Evolutionary conservation across 2,329 filamentous ascomycete genomes (phyloP).

Genomic region (Chalaropsis ovoidea): DNA sequence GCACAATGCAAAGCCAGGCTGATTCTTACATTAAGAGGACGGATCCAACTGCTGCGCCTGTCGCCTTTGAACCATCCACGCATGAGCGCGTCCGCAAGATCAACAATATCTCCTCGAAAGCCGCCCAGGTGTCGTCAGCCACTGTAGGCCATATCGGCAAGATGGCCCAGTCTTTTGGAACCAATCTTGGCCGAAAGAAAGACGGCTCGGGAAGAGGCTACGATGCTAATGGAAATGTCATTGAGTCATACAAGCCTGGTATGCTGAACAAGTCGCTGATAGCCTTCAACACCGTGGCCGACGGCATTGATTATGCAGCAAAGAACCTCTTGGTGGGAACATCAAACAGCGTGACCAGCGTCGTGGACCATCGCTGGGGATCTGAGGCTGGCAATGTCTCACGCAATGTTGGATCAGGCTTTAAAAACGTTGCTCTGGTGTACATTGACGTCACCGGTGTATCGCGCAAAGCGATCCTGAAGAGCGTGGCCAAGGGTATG

Average conservation of each 20-base stretch:
- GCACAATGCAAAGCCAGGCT: constrained; percentile 65
- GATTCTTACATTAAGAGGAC: constrained; percentile 71
- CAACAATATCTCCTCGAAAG: constrained; percentile 70
- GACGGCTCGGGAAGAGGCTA: constrained; percentile 48
- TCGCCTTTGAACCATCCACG: constrained; percentile 78
- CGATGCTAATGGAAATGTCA: constrained; percentile 58
- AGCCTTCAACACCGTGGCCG: constrained; percentile 87
- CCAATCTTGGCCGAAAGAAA: constrained; percentile 51
- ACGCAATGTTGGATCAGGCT: constrained; percentile 64
- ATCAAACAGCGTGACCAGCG: constrained; percentile 67
- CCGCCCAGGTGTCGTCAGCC: constrained; percentile 69
- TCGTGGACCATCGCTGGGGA: constrained; percentile 85
- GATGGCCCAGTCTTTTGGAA: constrained; percentile 83
- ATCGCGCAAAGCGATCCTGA: constrained; percentile 77
- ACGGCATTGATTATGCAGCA: constrained; percentile 83
- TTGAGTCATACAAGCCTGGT: constrained; percentile 69
- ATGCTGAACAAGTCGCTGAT: constrained; percentile 93
- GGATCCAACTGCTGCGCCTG: constrained; percentile 64
- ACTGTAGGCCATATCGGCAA: constrained; percentile 76
- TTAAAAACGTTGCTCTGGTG: constrained; percentile 93
- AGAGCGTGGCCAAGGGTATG: constrained; percentile 95
- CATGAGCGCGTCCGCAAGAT: constrained; percentile 80
- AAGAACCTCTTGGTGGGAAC: constrained; percentile 65
- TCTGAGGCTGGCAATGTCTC: constrained; percentile 72
- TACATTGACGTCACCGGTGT: constrained; percentile 96